Base-by-base conservation (phyloP, 768 basidiomycete genomes). In the Pleurotus sapidus region DNA sequence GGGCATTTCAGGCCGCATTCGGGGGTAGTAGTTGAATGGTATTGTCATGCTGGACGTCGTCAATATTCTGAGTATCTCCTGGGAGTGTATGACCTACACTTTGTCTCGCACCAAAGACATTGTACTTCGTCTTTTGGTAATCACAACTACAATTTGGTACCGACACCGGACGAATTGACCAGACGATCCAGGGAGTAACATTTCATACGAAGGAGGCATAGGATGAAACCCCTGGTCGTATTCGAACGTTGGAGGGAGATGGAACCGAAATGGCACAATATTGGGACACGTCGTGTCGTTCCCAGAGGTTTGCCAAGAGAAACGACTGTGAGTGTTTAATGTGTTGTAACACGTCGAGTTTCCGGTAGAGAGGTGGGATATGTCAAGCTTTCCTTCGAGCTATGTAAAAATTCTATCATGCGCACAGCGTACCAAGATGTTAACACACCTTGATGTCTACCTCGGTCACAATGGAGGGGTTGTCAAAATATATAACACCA, bases 361-460 rank as follows among this genome's bases (percentile, higher is more conserved):
- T 37, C 65, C 71, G 43, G 76, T 77, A 1, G 75, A 72, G 8
- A 30, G 30, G 17, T 68, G 67, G 15, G 69, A 72, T 1, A 71
- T 61, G 39, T 78, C 74, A 45, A 82, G 60, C 57, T 72, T 76
- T 20, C 76, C 79, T 48, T 74, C 69, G 4, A 82, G 63, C 81
- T 83, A 18, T 40, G 8, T 2, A 30, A 30, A 30, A 9, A 9
- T 11, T 30, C 30, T 30, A 30, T 8, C 2, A 30, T 30, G 11
- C 11, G 30, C 30, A 11, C 30, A 30, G 30, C 7, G 30, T 30
- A 30, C 30, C 30, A 30, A 30, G 30, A 30, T 7, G 30, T 30
- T 11, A 30, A 30, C 30, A 30, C 57, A 83, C 84, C 69, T 80
- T 78, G 4, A 84, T 53, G 3, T 68, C 65, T 30, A 87, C 76